Conservation (phyloP, 139 green algal genomes). For the Pseudopediastrum boryanum region DNA sequence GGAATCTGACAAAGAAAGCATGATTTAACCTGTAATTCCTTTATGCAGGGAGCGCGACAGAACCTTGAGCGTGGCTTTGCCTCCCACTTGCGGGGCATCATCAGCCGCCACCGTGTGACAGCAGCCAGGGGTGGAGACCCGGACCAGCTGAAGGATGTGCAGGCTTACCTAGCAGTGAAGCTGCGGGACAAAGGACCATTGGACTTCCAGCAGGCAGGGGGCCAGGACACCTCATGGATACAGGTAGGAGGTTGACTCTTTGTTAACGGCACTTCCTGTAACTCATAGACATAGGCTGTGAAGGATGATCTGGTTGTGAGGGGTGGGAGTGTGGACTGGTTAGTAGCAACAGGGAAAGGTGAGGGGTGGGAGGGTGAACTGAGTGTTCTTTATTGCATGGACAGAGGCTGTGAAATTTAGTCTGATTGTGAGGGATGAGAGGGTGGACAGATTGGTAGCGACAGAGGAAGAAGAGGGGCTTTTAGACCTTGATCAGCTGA, state of each 20-base stretch:
- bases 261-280: too few species aligned
- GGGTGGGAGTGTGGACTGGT: too few species aligned
- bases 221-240: slow-evolving; percentile 76
- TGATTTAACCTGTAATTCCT: slow-evolving; percentile 8
- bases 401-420: too few species aligned
- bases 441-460: too few species aligned
- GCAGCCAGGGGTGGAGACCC: slow-evolving; percentile 68
- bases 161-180: slow-evolving; percentile 59
- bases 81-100: slow-evolving; percentile 64
- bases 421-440: too few species aligned
- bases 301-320: too few species aligned
- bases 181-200: slow-evolving; percentile 57
- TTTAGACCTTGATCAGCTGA: slow-evolving; percentile 59
- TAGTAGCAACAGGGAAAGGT: too few species aligned
- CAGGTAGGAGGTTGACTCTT: slow-evolving; percentile 42
- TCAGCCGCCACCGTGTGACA: slow-evolving; percentile 64
- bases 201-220: slow-evolving; percentile 74
- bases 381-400: too few species aligned
- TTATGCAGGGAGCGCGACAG: slow-evolving; percentile 46
- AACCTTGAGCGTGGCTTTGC: slow-evolving; percentile 70
- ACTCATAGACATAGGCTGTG: too few species aligned
- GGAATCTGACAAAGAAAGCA: too few species aligned
- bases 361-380: too few species aligned
- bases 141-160: slow-evolving; percentile 62
- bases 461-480: slow-evolving; percentile 65